Evolutionary conservation across 2,329 filamentous ascomycete species (phyloP).

Genomic region (Paraconiothyrium brasiliense): DNA sequence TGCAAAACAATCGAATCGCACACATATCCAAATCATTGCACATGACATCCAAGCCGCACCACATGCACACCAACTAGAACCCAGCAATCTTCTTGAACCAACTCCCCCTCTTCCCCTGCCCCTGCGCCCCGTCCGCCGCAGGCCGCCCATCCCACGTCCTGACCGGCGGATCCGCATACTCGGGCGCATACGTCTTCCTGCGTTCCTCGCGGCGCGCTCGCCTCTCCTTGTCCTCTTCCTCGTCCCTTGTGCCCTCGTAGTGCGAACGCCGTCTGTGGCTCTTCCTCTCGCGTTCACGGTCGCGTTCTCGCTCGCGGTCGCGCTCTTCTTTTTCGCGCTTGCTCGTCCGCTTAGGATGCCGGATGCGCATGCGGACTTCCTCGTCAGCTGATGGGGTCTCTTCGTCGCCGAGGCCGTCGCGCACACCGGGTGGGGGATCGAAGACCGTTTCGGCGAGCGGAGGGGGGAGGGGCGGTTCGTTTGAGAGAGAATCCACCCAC

Average conservation of each 20-base stretch:
- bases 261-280: conserved; percentile 38
- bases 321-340: conserved; percentile 43
- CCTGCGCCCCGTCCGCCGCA: conserved; percentile 35
- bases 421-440: conserved; percentile 46
- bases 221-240: conserved; percentile 30
- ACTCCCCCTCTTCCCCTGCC: conserved; percentile 52
- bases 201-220: conserved; percentile 32
- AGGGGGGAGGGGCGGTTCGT: conserved; percentile 57
- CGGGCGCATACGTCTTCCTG: conserved; percentile 42
- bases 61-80: conserved; percentile 22
- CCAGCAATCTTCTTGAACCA: conserved; percentile 58
- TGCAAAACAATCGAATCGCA: neutral
- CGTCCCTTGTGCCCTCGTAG: conserved; percentile 32
- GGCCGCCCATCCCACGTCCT: conserved; percentile 55
- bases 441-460: conserved; percentile 58
- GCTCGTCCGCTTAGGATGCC: conserved; percentile 33
- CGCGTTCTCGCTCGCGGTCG: conserved; percentile 36
- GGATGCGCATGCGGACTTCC: conserved; percentile 49
- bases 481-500: conserved; percentile 59
- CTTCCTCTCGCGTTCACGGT: conserved; percentile 37
- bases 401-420: conserved; percentile 40
- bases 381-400: conserved; percentile 51
- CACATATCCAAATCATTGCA: conserved; percentile 5
- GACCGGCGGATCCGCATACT: conserved; percentile 44
- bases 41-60: neutral